Evolutionary conservation across 495 filamentous ascomycete species (phyloP).

Genomic region (Hypoxylon perforatum): DNA sequence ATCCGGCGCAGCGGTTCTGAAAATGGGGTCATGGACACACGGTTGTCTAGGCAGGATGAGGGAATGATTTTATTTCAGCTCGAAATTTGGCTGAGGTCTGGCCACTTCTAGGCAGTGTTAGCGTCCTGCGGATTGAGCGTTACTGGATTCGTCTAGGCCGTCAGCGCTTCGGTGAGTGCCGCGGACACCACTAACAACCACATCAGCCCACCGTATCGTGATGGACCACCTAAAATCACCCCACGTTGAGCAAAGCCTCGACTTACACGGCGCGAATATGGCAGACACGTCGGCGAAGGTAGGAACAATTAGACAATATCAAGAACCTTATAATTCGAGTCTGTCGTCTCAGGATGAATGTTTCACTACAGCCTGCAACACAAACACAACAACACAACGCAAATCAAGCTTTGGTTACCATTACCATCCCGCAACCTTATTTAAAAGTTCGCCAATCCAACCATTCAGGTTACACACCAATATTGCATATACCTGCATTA

Average conservation of each 20-base stretch:
- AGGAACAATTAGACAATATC: conserved; percentile 8
- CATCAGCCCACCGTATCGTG: conserved; percentile 39
- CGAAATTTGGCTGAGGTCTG: conserved; percentile 30
- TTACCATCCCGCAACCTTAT: conserved; percentile 21
- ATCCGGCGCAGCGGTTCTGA: conserved; percentile 23
- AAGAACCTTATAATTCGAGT: conserved; percentile 38
- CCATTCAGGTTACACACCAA: conserved; percentile 10
- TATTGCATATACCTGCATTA: conserved; percentile 40
- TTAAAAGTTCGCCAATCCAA: neutral
- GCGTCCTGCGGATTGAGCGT: conserved; percentile 16
- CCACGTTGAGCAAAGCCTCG: conserved; percentile 22
- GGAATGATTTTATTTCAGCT: conserved; percentile 28
- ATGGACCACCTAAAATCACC: conserved; percentile 26
- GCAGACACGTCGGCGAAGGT: neutral
- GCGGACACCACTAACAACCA: conserved; percentile 19
- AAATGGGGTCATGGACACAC: conserved; percentile 16
- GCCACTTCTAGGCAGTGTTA: conserved; percentile 21
- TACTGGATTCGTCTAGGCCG: conserved; percentile 32
- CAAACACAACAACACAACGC: conserved; percentile 11
- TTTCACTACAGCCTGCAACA: conserved; percentile 38
- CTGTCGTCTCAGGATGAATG: conserved; percentile 22
- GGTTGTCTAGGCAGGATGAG: conserved; percentile 9
- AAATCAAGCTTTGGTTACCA: conserved; percentile 25
- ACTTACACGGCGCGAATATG: conserved; percentile 31
- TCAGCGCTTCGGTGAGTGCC: conserved; percentile 38